These are phyloP conservation scores for Pestalotiopsis sp. DNA, from an alignment of 2,329 filamentous ascomycete species.

Conservation along the genomic window DNA sequence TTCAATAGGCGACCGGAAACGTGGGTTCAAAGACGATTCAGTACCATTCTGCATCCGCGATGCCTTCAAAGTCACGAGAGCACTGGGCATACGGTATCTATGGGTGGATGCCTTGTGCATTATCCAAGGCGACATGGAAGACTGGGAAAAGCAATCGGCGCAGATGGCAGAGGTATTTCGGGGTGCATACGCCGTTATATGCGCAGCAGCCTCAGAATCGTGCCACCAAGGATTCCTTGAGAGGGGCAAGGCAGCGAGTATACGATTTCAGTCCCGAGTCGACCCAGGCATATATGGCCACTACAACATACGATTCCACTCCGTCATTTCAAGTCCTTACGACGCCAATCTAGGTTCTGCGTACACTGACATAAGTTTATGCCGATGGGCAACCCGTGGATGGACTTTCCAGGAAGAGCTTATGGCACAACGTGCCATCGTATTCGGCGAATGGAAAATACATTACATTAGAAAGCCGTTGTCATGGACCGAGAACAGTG, in stretches of 20 bases:
- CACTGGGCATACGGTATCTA: conserved; percentile 11
- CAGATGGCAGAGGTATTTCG: conserved; percentile 22
- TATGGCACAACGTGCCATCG: background rate
- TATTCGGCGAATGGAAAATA: background rate
- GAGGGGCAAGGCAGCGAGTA: background rate
- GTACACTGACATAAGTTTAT: background rate
- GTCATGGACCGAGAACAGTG: background rate
- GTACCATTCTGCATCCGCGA: background rate
- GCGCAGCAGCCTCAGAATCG: background rate
- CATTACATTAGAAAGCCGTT: background rate
- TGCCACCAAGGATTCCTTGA: background rate
- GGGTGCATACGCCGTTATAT: conserved; percentile 13
- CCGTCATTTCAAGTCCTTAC: background rate
- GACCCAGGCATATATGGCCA: background rate
- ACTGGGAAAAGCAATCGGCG: conserved; percentile 14
- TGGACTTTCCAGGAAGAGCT: background rate
- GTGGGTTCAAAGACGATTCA: background rate
- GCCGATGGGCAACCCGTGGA: background rate
- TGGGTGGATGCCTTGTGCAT: conserved; percentile 20
- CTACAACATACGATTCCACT: background rate
- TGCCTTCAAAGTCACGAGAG: conserved; percentile 10
- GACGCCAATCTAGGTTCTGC: background rate
- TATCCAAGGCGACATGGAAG: conserved; percentile 15
- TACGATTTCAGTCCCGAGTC: background rate
- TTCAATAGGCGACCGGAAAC: background rate